A percentile compares a stretch with the other conserved stretches of the same genome.
These are phyloP conservation scores for Leishmania gerbilli DNA, from an alignment of 208 protist genomes.

Conservation along the genomic window DNA sequence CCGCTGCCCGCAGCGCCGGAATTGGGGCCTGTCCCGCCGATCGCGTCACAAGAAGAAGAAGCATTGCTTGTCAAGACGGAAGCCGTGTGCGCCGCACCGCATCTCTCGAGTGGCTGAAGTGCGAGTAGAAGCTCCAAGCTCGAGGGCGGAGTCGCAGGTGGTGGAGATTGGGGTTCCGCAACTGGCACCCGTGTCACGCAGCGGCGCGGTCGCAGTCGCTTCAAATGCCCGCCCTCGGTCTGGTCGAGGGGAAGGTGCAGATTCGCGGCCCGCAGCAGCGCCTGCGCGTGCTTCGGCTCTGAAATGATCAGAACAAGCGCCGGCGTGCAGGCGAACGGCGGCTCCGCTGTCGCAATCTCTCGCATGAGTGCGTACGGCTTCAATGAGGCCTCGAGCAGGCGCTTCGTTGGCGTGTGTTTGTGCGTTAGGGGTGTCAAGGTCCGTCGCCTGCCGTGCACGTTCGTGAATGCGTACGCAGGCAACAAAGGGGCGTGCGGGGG, in stretches of 20 bases:
- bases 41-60: not conserved
- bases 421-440: not conserved
- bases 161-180: not conserved
- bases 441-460: not conserved
- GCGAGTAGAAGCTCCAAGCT: conserved; percentile 11
- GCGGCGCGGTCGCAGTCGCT: conserved; percentile 63
- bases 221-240: conserved; percentile 50
- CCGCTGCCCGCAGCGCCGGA: not conserved
- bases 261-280: conserved; percentile 63
- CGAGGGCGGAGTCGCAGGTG: not conserved
- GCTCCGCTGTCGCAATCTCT: conserved; percentile 50
- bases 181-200: not conserved
- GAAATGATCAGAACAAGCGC: conserved; percentile 43
- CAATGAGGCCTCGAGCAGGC: not conserved
- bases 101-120: not conserved
- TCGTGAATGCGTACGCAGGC: not conserved
- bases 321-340: conserved; percentile 39
- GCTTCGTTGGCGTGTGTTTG: not conserved
- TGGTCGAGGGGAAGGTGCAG: conserved; percentile 46
- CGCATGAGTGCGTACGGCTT: conserved; percentile 32
- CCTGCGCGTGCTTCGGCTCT: conserved; percentile 45
- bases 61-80: not conserved
- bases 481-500: not conserved
- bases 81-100: not conserved
- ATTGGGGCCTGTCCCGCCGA: not conserved